Evolutionary conservation across 2,329 filamentous ascomycete species (phyloP), one percentile per base, ranked within the genome.

Genomic region (Thermomyces lanuginosus): DNA sequence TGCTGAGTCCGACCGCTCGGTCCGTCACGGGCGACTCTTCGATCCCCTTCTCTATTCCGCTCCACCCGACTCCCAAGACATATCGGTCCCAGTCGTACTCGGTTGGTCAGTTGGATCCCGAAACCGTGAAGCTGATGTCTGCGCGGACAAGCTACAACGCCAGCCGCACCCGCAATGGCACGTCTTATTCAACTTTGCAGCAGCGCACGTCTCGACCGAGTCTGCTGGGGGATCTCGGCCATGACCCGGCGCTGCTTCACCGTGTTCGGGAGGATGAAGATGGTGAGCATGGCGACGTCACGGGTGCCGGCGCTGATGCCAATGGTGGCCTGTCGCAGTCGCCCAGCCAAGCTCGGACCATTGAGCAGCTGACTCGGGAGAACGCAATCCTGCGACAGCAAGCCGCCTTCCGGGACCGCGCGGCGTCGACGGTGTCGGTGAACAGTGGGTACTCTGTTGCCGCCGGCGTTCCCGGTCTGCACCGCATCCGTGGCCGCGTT

Each of bases 1-100:
- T 58, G 60, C 21, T 74, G 63, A 39, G 72, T 37, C 58, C 48
- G 22, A 53, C 56, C 8, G 46, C 55, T 31, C 49, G 52, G 32
- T 48, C 57, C 27, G 46, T 56, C 32, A 42, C 57, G 32, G 57
- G 54, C 16, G 66, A 86, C 36, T 53, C 61, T 6, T 46, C 59
- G 5, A 78, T 92, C 28, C 80, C 82, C 1, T 92, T 92, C 43
- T 68, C 79, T 5, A 91, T 92, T 38, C 83, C 83, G 3, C 63
- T 92, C 11, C 80, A 92, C 36, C 83, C 86, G 1, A 89, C 81
- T 0, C 80, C 80, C 2, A 95, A 95, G 53, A 83, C 81, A 1
- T 89, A 92, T 42, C 75, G 89, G 22, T 98, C 89, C 4, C 82
- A 93, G 51, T 95, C 89, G 4, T 95, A 95, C 52, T 95, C 86